Percentiles rank a stretch among this genome's conserved stretches.
phyloP scores from a whole-genome alignment of 129 eudicot species.

The Deinandra increscens region DNA sequence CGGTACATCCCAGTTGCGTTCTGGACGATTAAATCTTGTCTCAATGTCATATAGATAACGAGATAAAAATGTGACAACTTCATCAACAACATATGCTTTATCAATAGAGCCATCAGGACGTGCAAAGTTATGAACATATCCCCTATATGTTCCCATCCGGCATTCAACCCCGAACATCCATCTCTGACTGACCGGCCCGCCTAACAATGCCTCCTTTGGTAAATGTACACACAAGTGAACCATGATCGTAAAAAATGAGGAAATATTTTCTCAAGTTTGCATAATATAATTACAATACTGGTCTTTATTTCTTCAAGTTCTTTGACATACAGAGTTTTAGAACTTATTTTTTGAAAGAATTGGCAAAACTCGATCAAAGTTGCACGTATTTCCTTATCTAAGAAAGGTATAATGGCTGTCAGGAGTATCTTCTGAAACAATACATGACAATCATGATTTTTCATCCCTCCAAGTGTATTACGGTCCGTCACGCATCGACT shows the following conservation, averaged over 20 bases:
- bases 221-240: conserved; percentile 21
- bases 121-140: conserved; percentile 1
- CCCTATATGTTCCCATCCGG: conserved; percentile 5
- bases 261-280: conserved; percentile 24
- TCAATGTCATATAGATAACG: conserved; percentile 6
- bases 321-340: conserved; percentile 5
- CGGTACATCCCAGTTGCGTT: conserved; percentile 7
- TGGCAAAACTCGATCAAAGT: conserved; percentile 15
- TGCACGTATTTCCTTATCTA: not conserved
- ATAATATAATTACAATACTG: conserved; percentile 7
- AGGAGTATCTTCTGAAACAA: conserved; percentile 4
- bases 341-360: conserved; percentile 15
- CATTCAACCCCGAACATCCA: conserved; percentile 9
- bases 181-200: not conserved
- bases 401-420: not conserved
- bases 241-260: conserved; percentile 21
- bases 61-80: conserved; percentile 16
- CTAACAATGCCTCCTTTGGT: conserved; percentile 5
- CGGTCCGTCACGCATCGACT: not conserved
- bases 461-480: conserved; percentile 16
- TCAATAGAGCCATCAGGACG: conserved; percentile 13
- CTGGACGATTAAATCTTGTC: conserved; percentile 7
- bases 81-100: conserved; percentile 9
- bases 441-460: conserved; percentile 7
- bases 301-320: conserved; percentile 5